These are phyloP conservation scores for Apodospora peruviana DNA, from an alignment of 495 filamentous ascomycete species.

Conservation along the genomic window DNA sequence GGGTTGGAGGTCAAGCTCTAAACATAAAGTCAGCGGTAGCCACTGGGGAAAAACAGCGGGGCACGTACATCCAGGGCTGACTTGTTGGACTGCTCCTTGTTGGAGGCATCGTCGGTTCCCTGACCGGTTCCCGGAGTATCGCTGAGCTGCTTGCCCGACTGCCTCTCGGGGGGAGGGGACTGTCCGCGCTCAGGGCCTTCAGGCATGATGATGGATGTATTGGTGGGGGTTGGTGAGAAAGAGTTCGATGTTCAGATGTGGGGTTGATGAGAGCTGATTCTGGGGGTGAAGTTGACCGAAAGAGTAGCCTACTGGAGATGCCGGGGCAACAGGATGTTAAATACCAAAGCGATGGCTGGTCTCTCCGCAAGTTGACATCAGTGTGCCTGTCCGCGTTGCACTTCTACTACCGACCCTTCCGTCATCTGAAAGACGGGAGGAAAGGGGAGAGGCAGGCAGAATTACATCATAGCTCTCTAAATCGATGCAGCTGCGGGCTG, in stretches of 20 bases:
- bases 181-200: constrained; percentile 54
- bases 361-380: too few species aligned
- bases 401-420: not conserved
- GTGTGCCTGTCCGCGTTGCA: too few species aligned
- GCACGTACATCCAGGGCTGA: constrained; percentile 38
- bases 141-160: constrained; percentile 58
- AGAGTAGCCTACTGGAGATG: not conserved
- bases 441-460: not conserved
- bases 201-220: constrained; percentile 12
- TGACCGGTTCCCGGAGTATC: constrained; percentile 53
- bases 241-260: not conserved
- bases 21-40: too few species aligned
- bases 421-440: not conserved
- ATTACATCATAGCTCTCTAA: constrained; percentile 21
- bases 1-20: constrained; percentile 63
- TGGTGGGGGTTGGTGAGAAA: not conserved
- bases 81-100: constrained; percentile 47
- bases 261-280: not conserved
- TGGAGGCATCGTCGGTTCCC: constrained; percentile 38
- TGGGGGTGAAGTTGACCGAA: not conserved
- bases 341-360: not conserved
- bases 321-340: not conserved
- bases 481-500: not conserved
- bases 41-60: too few species aligned
- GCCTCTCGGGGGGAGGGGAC: constrained; percentile 71